These are phyloP conservation scores for Cudoniella acicularis DNA, from an alignment of 495 filamentous ascomycete species.

Conservation along the genomic window DNA sequence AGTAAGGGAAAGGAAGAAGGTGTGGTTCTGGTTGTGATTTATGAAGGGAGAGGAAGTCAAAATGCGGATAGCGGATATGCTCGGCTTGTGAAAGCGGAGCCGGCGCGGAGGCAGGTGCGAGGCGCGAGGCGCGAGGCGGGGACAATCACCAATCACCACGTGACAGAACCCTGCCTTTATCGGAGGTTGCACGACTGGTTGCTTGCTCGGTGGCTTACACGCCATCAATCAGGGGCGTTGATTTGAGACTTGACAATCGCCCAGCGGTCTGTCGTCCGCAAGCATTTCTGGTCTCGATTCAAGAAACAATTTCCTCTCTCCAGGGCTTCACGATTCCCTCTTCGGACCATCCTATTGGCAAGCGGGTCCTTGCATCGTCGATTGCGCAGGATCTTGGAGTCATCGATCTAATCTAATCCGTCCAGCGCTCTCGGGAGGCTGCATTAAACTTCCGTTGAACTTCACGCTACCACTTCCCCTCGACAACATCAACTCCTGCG, in stretches of 20 bases:
- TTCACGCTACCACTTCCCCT: neutral
- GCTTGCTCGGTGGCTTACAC: neutral
- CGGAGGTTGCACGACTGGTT: neutral
- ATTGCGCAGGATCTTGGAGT: neutral
- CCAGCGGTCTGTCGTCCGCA: neutral
- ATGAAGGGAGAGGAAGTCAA: neutral
- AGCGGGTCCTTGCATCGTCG: neutral
- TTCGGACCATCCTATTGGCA: neutral
- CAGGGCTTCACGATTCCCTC: neutral
- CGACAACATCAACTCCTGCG: neutral
- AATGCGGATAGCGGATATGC: neutral
- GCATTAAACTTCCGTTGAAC: constrained; percentile 3
- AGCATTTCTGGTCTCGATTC: neutral
- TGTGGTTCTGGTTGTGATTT: neutral
- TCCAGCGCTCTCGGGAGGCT: constrained; percentile 5
- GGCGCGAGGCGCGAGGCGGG: neutral
- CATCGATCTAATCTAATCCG: neutral
- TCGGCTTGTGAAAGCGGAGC: neutral
- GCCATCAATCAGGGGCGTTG: neutral
- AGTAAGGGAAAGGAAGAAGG: constrained; percentile 1
- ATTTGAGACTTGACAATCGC: neutral
- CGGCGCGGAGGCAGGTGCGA: neutral
- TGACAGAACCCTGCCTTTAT: constrained; percentile 2
- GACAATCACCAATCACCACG: constrained; percentile 22
- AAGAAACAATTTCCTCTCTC: neutral